Evolutionary conservation across 108 stramenopile species (phyloP).

Genomic region (Schizochytrium sp.): DNA sequence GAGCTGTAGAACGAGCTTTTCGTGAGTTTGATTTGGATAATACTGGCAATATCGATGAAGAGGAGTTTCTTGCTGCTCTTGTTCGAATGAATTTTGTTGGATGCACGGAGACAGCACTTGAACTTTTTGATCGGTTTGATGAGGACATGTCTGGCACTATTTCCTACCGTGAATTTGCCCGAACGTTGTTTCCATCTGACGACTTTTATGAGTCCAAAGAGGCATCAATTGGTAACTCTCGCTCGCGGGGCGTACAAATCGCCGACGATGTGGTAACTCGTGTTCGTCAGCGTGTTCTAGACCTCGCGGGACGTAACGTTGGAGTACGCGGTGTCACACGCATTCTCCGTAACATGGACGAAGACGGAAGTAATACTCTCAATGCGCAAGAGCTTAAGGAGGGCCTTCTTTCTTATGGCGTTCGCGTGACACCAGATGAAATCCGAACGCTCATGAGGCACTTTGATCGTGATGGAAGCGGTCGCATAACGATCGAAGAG

Average conservation of each 20-base stretch:
- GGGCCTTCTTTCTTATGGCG: constrained; percentile 33
- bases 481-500: constrained; percentile 61
- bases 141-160: constrained; percentile 60
- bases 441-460: constrained; percentile 51
- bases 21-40: constrained; percentile 32
- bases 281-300: constrained; percentile 17
- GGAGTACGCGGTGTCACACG: constrained; percentile 52
- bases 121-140: constrained; percentile 61
- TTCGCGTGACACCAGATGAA: neutral
- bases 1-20: neutral
- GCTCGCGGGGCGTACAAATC: neutral
- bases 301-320: constrained; percentile 22
- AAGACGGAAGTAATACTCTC: constrained; percentile 50
- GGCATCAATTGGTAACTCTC: neutral
- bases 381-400: constrained; percentile 62
- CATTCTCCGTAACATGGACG: constrained; percentile 59
- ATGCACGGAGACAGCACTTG: neutral
- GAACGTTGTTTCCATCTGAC: neutral
- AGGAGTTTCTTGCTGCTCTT: constrained; percentile 62
- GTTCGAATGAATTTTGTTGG: constrained; percentile 63
- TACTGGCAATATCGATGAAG: constrained; percentile 55
- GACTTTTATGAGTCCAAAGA: neutral
- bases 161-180: constrained; percentile 59
- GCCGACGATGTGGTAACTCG: neutral
- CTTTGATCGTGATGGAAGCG: constrained; percentile 61